phyloP scores from a whole-genome alignment of 805 yeast species.

The Metschnikowia amazonensis region DNA sequence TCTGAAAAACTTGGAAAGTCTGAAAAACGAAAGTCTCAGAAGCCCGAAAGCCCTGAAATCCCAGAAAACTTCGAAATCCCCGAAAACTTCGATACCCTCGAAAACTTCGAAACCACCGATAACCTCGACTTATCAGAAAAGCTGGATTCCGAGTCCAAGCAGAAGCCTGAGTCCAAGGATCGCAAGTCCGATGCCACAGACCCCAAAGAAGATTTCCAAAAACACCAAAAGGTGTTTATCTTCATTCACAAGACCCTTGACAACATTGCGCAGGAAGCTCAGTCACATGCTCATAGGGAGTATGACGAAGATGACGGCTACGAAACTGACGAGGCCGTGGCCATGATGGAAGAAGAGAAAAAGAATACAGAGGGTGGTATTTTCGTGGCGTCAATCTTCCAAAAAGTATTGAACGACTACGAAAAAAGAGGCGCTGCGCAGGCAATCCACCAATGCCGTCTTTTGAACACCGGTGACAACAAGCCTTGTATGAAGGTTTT shows the following conservation, averaged over 20 bases:
- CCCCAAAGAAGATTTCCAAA: slow-evolving; percentile 6
- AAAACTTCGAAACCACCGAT: too few relatives aligned
- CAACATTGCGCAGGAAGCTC: slow-evolving; percentile 7
- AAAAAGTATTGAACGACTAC: slow-evolving; percentile 12
- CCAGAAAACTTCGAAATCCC: too few relatives aligned
- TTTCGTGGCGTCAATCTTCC: slow-evolving; percentile 13
- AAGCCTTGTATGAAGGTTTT: slow-evolving; percentile 38
- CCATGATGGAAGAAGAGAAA: slow-evolving; percentile 5
- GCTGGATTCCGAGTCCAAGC: not conserved
- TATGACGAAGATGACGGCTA: slow-evolving; percentile 12
- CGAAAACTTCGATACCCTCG: too few relatives aligned
- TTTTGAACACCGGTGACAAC: slow-evolving; percentile 30
- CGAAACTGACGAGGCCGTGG: slow-evolving; percentile 11
- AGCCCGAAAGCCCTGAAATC: too few relatives aligned
- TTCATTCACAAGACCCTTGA: slow-evolving; percentile 9
- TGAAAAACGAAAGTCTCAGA: too few relatives aligned
- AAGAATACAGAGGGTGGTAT: not conserved
- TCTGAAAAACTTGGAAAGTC: too few relatives aligned
- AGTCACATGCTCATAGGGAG: slow-evolving; percentile 1
- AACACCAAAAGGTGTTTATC: slow-evolving; percentile 8
- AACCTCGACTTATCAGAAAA: not conserved
- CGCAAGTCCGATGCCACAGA: not conserved
- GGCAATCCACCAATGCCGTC: slow-evolving; percentile 36
- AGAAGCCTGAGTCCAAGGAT: not conserved
- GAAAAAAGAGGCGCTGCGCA: slow-evolving; percentile 10